phyloP scores from a whole-genome alignment of 1,284 basidiomycete genomes.

The Fomitopsis pinicola region DNA sequence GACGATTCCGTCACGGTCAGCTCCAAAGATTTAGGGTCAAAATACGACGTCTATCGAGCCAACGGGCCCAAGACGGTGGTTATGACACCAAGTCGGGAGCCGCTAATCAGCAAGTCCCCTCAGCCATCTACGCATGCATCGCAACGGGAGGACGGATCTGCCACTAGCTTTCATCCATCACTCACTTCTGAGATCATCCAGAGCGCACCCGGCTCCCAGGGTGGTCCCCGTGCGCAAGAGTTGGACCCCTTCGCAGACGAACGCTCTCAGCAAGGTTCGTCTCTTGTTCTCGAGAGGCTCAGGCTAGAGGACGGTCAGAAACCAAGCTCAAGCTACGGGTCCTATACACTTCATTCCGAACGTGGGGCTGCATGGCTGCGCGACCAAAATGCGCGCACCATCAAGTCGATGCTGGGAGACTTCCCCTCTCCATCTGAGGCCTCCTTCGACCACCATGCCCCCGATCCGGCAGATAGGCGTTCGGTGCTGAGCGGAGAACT shows the following conservation, averaged over 20 bases:
- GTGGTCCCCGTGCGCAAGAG: not conserved
- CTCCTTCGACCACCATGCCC: conserved; percentile 34
- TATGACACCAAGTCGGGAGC: conserved; percentile 20
- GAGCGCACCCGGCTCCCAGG: conserved; percentile 1
- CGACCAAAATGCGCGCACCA: conserved; percentile 69
- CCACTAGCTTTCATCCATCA: conserved; percentile 15
- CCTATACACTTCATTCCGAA: conserved; percentile 45
- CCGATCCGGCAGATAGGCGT: conserved; percentile 17
- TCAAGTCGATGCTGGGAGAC: conserved; percentile 57
- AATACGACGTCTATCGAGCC: conserved; percentile 20
- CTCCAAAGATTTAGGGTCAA: conserved; percentile 52
- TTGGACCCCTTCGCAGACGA: conserved; percentile 29
- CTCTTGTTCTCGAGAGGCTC: conserved; percentile 53
- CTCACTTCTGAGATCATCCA: conserved; percentile 7
- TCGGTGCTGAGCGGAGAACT: conserved; percentile 54
- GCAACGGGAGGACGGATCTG: conserved; percentile 16
- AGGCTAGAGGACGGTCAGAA: conserved; percentile 44
- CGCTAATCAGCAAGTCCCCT: conserved; percentile 15
- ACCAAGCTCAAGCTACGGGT: conserved; percentile 40
- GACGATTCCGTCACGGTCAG: conserved; percentile 73
- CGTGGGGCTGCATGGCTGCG: conserved; percentile 77
- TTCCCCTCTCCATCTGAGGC: conserved; percentile 56
- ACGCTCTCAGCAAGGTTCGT: conserved; percentile 22
- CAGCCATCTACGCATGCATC: conserved; percentile 5
- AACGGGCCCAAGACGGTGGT: conserved; percentile 25